These are phyloP conservation scores for Ophiostoma pallidulum DNA, from an alignment of 2,329 filamentous ascomycete species.

Conservation along the genomic window DNA sequence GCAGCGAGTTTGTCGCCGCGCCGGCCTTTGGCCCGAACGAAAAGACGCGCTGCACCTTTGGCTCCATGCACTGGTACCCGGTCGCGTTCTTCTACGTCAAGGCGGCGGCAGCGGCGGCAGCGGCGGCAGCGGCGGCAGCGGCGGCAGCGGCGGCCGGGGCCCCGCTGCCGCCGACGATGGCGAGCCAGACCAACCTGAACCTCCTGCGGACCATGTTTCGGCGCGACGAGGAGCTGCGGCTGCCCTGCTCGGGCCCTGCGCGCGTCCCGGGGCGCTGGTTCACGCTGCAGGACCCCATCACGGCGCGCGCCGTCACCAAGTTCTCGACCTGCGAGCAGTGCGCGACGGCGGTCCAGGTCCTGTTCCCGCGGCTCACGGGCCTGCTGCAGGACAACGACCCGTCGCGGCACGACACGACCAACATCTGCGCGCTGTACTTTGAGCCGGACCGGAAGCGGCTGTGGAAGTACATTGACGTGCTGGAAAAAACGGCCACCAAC, in stretches of 20 bases:
- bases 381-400: conserved; percentile 50
- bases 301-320: conserved; percentile 51
- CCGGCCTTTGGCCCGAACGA: conserved; percentile 47
- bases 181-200: conserved; percentile 56
- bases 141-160: no score
- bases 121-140: no score
- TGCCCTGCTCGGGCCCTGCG: conserved; percentile 48
- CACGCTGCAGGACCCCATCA: conserved; percentile 60
- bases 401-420: conserved; percentile 35
- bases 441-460: conserved; percentile 43
- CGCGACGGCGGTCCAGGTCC: conserved; percentile 57
- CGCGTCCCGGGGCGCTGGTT: conserved; percentile 60
- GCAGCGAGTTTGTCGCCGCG: conserved; percentile 54
- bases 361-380: conserved; percentile 64
- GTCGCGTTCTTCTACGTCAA: conserved; percentile 75
- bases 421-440: conserved; percentile 61
- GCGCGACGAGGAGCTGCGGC: conserved; percentile 42
- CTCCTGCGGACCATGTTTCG: conserved; percentile 61
- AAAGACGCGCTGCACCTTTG: conserved; percentile 67
- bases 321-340: conserved; percentile 73
- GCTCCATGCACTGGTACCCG: conserved; percentile 66
- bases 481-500: conserved; percentile 51
- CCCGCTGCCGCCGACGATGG: no score
- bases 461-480: conserved; percentile 48
- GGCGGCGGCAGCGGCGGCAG: no score